phyloP scores from a whole-genome alignment of 108 stramenopile species.

The Craspedostauros australis region DNA sequence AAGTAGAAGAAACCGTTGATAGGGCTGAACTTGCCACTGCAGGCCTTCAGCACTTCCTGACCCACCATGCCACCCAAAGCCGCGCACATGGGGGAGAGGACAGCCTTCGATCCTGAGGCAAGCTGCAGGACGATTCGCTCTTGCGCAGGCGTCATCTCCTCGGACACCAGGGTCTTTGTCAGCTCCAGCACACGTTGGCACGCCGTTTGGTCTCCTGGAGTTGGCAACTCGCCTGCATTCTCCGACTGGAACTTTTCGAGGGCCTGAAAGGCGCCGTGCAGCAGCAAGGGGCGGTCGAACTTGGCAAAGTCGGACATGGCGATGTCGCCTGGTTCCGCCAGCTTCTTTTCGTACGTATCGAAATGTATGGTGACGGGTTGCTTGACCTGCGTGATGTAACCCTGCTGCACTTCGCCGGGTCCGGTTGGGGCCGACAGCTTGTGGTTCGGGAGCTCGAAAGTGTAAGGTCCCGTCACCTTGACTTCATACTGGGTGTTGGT shows the following conservation, averaged over 20 bases:
- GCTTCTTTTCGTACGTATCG: conserved; percentile 68
- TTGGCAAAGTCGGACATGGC: conserved; percentile 98
- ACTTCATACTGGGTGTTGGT: conserved; percentile 60
- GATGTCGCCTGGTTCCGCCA: conserved; percentile 78
- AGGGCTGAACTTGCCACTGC: conserved; percentile 97
- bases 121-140: conserved; percentile 68
- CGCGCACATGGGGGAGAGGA: conserved; percentile 94
- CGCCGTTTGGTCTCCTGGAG: conserved; percentile 69
- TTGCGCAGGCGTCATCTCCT: conserved; percentile 30
- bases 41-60: conserved; percentile 98
- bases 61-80: conserved; percentile 96
- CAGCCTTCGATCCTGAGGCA: conserved; percentile 75
- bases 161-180: conserved; percentile 43
- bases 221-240: conserved; percentile 65
- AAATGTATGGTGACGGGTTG: conserved; percentile 85
- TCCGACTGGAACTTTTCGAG: conserved; percentile 50
- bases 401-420: conserved; percentile 42
- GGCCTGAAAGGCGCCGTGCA: conserved; percentile 85
- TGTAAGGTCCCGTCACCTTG: conserved; percentile 86
- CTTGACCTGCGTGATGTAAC: conserved; percentile 94
- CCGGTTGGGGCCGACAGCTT: conserved; percentile 1
- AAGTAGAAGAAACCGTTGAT: conserved; percentile 95
- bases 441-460: conserved; percentile 75
- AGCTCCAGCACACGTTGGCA: conserved; percentile 65
- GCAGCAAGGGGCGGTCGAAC: conserved; percentile 85